Base-by-base conservation (phyloP, 2,329 filamentous ascomycete genomes). In the Fusarium heterosporum region DNA sequence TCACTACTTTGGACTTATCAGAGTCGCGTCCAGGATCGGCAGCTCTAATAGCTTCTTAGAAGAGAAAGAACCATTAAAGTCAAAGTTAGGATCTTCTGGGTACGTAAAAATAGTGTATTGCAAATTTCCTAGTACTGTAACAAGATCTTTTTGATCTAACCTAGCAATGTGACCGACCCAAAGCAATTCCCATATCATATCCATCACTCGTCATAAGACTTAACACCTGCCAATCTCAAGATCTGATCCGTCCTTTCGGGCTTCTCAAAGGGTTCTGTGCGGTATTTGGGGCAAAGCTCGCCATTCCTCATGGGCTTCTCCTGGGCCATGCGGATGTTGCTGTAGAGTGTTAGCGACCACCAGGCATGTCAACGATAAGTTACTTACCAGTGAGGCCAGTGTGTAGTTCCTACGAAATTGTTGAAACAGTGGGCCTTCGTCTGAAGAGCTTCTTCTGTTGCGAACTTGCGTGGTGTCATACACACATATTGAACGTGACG, bases 271-370 rank as follows among this genome's bases (percentile, higher is more conserved):
- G 68, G 68, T 12, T 70, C 68, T 12, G 68, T 66, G 16, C 68
- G 64, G 26, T 71, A 70, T 30, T 70, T 70, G 8, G 50, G 61
- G 34, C 68, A 71, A 1, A 70, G 53, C 28, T 69, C 57, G 2
- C 68, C 68, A 39, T 66, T 48, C 6, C 68, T 62, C 68, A 71
- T 71, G 1, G 68, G 68, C 57, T 69, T 70, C 28, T 70, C 68
- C 22, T 69, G 61, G 0, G 68, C 58, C 5, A 65, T 57, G 4
- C 68, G 68, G 6, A 70, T 66, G n/a, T 61, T 61, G 47, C 58
- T 61, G 6, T 4, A 6, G 7, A 17, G 2, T 4, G 25, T 61
- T 42, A 61, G 13, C 3, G 9, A 28, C 14, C 9, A n/a, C 7
- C 4, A 22, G 4, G 5, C 0, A 28, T 2, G 17, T 12, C 1